Conservation (phyloP, 192 early-diverging fungal genomes). For the Backusella morwellensis region DNA sequence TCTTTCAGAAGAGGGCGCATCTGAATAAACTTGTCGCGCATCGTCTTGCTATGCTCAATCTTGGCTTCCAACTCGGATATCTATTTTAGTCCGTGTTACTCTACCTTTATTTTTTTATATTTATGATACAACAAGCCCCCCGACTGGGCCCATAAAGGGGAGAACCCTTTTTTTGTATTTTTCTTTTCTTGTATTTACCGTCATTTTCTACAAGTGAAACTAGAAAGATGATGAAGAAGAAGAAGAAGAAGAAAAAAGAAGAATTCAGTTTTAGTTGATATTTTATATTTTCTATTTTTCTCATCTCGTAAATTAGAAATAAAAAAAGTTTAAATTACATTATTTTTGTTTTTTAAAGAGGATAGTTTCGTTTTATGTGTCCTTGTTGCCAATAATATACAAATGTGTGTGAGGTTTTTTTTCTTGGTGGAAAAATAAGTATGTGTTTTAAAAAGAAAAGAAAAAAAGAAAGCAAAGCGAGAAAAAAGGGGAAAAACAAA, state of each 20-base stretch:
- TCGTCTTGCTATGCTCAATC: slow-evolving; percentile 36
- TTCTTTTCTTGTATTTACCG: background rate
- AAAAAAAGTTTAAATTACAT: slow-evolving; percentile 5
- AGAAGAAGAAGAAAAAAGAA: background rate
- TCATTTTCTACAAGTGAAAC: slow-evolving; percentile 2
- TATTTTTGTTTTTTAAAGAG: background rate
- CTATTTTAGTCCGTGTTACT: slow-evolving; percentile 20
- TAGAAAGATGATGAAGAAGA: background rate
- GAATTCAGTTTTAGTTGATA: background rate
- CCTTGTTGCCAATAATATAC: background rate
- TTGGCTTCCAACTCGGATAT: slow-evolving; percentile 36
- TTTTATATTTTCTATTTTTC: background rate
- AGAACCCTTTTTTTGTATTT: background rate
- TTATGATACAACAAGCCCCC: background rate
- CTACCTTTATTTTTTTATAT: background rate
- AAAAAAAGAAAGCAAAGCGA: background rate
- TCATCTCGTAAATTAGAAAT: background rate
- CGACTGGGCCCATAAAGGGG: background rate
- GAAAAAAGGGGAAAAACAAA: background rate
- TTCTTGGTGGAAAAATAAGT: background rate
- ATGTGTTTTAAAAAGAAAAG: background rate
- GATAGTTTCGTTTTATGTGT: background rate
- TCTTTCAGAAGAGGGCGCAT: slow-evolving; percentile 58
- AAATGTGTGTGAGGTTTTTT: background rate
- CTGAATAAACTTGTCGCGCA: slow-evolving; percentile 47